These are phyloP conservation scores for Eutrema heterophyllum DNA, from an alignment of 345 rosid species.

Conservation along the genomic window DNA sequence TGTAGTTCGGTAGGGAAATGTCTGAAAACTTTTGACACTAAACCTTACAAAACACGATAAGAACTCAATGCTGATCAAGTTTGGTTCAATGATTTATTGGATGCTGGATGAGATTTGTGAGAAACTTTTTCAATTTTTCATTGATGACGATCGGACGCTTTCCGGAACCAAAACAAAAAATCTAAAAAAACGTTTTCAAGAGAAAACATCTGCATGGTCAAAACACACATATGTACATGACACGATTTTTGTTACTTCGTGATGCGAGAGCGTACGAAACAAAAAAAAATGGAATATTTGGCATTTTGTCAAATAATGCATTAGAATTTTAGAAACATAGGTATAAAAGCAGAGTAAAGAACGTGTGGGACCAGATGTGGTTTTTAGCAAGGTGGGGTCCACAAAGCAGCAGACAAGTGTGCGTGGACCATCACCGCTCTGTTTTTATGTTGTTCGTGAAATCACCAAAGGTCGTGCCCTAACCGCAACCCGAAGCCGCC, in stretches of 20 bases:
- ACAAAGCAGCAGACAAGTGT: conserved; percentile 30
- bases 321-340: neutral
- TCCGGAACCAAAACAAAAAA: neutral
- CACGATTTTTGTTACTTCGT: neutral
- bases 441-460: conserved; percentile 12
- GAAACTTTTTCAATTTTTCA: neutral
- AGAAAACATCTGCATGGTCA: neutral
- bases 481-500: conserved; percentile 35
- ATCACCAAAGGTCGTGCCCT: conserved; percentile 27
- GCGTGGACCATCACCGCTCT: conserved; percentile 36
- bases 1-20: neutral
- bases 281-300: neutral
- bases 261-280: neutral
- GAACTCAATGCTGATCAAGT: neutral
- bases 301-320: neutral
- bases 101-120: neutral
- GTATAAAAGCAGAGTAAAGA: no score
- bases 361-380: conserved; percentile 3
- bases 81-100: neutral
- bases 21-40: neutral
- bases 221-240: neutral
- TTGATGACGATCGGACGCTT: neutral
- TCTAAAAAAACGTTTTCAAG: neutral
- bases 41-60: neutral
- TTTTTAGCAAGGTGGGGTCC: neutral